Evolutionary conservation across 2,329 filamentous ascomycete species (phyloP).

Genomic region (Sphaerostilbella broomeana): DNA sequence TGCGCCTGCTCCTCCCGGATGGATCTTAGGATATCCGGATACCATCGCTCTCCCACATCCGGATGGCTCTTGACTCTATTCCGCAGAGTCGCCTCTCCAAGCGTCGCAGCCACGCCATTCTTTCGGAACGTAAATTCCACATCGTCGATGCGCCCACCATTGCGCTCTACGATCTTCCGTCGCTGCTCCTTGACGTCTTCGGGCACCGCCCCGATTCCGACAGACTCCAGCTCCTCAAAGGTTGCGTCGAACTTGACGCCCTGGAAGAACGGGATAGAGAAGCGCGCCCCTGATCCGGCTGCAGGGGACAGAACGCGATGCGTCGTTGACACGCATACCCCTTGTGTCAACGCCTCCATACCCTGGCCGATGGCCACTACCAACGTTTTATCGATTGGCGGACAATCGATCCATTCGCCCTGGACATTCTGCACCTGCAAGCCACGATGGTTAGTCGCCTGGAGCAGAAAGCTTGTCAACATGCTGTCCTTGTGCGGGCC

Average conservation of each 20-base stretch:
- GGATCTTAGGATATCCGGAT: conserved; percentile 54
- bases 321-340: conserved; percentile 75
- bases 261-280: conserved; percentile 82
- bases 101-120: conserved; percentile 57
- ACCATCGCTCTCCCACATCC: conserved; percentile 79
- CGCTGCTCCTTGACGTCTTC: conserved; percentile 57
- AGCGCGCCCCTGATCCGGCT: conserved; percentile 64
- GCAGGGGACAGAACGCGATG: conserved; percentile 73
- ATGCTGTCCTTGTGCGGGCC: conserved; percentile 83
- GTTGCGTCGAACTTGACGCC: conserved; percentile 72
- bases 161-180: conserved; percentile 48
- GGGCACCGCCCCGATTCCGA: conserved; percentile 53
- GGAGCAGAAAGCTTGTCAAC: conserved; percentile 74
- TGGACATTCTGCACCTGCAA: conserved; percentile 76
- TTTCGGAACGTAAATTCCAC: conserved; percentile 81
- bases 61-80: conserved; percentile 83
- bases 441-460: conserved; percentile 68
- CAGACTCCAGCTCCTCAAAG: conserved; percentile 67
- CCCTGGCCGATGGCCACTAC: conserved; percentile 86
- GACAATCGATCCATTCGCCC: conserved; percentile 77
- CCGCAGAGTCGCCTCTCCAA: conserved; percentile 78
- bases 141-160: conserved; percentile 58
- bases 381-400: conserved; percentile 67
- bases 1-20: conserved; percentile 53
- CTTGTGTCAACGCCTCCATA: conserved; percentile 75